A percentile compares a stretch with the other conserved stretches of the same genome.
These are phyloP conservation scores for Trichosporon coremiiforme DNA, from an alignment of 1,284 basidiomycete species.

Conservation along the genomic window DNA sequence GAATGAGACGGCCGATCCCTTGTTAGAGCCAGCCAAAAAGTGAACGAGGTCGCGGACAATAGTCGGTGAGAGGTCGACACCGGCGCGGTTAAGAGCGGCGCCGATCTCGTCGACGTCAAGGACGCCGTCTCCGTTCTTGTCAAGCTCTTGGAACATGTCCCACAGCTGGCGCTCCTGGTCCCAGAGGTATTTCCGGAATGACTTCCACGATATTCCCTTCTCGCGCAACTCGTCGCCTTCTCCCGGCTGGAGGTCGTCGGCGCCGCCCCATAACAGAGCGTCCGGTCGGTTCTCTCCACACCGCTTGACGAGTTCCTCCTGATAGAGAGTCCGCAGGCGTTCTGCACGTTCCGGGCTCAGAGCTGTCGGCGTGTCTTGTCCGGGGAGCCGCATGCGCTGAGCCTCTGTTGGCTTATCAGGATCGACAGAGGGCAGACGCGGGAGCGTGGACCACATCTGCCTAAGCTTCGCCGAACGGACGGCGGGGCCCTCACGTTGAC, in stretches of 20 bases:
- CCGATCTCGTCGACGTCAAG: slow-evolving; percentile 73
- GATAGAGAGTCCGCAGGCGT: slow-evolving; percentile 70
- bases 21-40: slow-evolving; percentile 64
- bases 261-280: slow-evolving; percentile 58
- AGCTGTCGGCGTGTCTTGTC: slow-evolving; percentile 54
- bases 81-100: slow-evolving; percentile 70
- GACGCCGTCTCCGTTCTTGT: slow-evolving; percentile 80
- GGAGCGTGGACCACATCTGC: slow-evolving; percentile 53
- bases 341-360: slow-evolving; percentile 70
- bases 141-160: slow-evolving; percentile 84
- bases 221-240: slow-evolving; percentile 34
- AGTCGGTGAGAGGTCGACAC: slow-evolving; percentile 67
- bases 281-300: slow-evolving; percentile 57
- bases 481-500: slow-evolving; percentile 48
- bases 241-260: slow-evolving; percentile 55
- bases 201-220: slow-evolving; percentile 68
- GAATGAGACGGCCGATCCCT: slow-evolving; percentile 65
- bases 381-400: slow-evolving; percentile 51
- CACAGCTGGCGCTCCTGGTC: slow-evolving; percentile 69
- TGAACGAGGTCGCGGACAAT: slow-evolving; percentile 77
- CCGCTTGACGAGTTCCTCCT: slow-evolving; percentile 70
- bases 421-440: slow-evolving; percentile 42
- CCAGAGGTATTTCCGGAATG: slow-evolving; percentile 63
- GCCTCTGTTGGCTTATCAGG: slow-evolving; percentile 42
- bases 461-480: slow-evolving; percentile 50